Evolutionary conservation across 805 yeast species (phyloP).

Genomic region (Blastobotrys robertii): DNA sequence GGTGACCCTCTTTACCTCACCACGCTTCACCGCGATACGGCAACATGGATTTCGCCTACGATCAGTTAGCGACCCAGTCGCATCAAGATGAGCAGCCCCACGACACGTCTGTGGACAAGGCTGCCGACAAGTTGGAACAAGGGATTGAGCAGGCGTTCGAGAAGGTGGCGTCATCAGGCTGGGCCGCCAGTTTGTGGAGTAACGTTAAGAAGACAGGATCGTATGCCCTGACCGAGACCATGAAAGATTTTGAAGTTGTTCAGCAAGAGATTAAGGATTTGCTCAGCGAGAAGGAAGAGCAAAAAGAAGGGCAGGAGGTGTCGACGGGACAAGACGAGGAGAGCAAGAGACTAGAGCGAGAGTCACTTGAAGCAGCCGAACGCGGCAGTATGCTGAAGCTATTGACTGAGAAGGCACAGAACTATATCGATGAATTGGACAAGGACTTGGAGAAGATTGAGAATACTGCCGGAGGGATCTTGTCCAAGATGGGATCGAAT

Average conservation of each 20-base stretch:
- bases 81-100: slow-evolving; percentile 1
- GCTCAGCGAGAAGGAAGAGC: slow-evolving; percentile 12
- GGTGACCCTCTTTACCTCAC: too few relatives aligned
- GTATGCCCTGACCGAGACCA: slow-evolving; percentile 20
- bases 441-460: slow-evolving; percentile 66
- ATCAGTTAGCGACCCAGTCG: slow-evolving; percentile 10
- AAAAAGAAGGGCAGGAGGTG: slow-evolving; percentile 6
- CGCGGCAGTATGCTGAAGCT: slow-evolving; percentile 21
- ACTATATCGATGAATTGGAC: slow-evolving; percentile 62
- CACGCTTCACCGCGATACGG: too few relatives aligned
- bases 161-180: slow-evolving; percentile 7
- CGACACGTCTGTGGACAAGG: slow-evolving; percentile 16
- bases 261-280: slow-evolving; percentile 5
- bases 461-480: slow-evolving; percentile 52
- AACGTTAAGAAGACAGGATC: slow-evolving; percentile 23
- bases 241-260: slow-evolving; percentile 20
- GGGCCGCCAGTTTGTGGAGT: slow-evolving; percentile 22
- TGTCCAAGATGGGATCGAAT: slow-evolving; percentile 44
- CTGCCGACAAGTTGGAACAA: slow-evolving; percentile 19
- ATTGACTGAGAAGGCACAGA: slow-evolving; percentile 41
- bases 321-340: neutral
- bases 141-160: slow-evolving; percentile 18
- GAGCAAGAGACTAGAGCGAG: neutral
- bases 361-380: neutral
- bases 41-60: slow-evolving; percentile 15